Percentiles rank a stretch among this genome's conserved stretches.
Evolutionary conservation across 441 rosid species (phyloP).

Genomic region (Geranium incanum): DNA sequence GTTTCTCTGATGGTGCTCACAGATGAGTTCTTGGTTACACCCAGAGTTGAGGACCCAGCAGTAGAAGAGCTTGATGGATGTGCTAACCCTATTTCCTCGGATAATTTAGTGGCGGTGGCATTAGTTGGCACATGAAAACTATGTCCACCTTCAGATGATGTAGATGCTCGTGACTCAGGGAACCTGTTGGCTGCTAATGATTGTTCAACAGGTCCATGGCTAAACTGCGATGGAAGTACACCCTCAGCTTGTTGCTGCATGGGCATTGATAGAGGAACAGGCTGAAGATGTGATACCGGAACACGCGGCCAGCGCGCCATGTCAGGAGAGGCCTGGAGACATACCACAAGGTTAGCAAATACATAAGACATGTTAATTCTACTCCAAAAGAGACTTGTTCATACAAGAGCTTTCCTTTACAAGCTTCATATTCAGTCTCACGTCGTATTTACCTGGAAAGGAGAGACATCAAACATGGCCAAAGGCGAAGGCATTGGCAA

Average conservation of each 20-base stretch:
- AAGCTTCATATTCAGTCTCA: background rate
- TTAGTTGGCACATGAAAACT: conserved; percentile 30
- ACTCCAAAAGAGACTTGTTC: background rate
- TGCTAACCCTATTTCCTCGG: conserved; percentile 51
- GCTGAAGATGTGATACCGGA: conserved; percentile 50
- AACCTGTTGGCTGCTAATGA: conserved; percentile 40
- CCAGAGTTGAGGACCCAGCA: conserved; percentile 31
- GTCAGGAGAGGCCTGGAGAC: conserved; percentile 63
- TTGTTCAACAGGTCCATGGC: conserved; percentile 46
- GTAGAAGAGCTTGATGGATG: conserved; percentile 41
- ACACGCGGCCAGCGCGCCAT: conserved; percentile 76
- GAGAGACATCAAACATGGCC: conserved; percentile 85
- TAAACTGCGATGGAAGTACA: conserved; percentile 44
- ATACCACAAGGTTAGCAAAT: background rate
- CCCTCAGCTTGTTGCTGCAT: conserved; percentile 56
- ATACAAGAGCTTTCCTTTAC: background rate
- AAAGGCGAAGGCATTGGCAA: conserved; percentile 70
- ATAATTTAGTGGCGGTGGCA: conserved; percentile 37
- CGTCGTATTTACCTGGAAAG: conserved; percentile 65
- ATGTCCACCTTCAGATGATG: conserved; percentile 32
- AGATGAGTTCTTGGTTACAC: conserved; percentile 31
- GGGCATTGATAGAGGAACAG: conserved; percentile 47
- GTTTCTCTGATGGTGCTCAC: conserved; percentile 28
- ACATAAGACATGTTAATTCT: too few species aligned
- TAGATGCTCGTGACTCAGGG: conserved; percentile 36